These are phyloP conservation scores for Bryoglossum gracile DNA, from an alignment of 495 filamentous ascomycete genomes.

Conservation along the genomic window DNA sequence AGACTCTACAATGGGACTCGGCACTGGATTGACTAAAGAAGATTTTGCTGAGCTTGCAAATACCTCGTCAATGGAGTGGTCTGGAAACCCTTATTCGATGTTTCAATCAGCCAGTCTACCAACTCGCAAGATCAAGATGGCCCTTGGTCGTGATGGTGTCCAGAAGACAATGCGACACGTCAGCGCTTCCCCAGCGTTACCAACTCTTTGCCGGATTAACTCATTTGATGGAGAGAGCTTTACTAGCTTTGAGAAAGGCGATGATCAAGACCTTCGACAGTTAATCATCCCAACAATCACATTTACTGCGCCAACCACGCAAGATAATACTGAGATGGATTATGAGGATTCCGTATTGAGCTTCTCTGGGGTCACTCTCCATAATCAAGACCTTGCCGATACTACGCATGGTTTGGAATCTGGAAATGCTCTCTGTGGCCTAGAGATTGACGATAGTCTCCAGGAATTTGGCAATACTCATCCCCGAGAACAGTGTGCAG, in stretches of 20 bases:
- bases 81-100: background rate
- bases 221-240: too few relatives aligned
- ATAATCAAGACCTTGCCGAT: too few relatives aligned
- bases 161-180: constrained; percentile 1
- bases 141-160: background rate
- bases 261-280: background rate
- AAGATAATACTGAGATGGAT: too few relatives aligned
- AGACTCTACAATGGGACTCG: background rate
- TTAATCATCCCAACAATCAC: too few relatives aligned
- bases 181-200: constrained; percentile 1
- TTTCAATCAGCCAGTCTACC: constrained; percentile 4
- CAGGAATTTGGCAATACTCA: too few relatives aligned
- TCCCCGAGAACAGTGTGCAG: too few relatives aligned
- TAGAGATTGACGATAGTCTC: too few relatives aligned
- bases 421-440: too few relatives aligned
- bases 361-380: too few relatives aligned
- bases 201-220: constrained; percentile 2
- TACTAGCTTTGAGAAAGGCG: background rate
- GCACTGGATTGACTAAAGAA: background rate
- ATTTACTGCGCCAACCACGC: too few relatives aligned
- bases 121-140: constrained; percentile 1
- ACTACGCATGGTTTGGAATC: too few relatives aligned
- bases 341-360: too few relatives aligned
- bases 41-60: background rate
- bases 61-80: background rate